Conservation (phyloP, 352 stramenopile species). For the Plasmopara muralis region DNA sequence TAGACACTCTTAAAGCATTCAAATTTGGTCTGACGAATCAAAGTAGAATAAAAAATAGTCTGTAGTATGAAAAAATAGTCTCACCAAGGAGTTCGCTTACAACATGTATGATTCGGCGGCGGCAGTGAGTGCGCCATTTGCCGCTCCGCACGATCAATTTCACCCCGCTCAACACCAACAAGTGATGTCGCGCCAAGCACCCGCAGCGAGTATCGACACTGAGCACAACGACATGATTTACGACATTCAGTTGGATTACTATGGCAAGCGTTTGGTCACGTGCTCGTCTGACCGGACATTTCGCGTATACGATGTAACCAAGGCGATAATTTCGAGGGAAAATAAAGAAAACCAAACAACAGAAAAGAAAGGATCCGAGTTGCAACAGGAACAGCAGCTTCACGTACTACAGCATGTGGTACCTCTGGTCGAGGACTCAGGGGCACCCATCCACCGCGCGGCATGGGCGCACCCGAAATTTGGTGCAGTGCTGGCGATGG, state of each 20-base stretch:
- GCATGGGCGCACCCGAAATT: slow-evolving; percentile 85
- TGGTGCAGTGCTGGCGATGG: slow-evolving; percentile 68
- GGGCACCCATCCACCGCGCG: slow-evolving; percentile 65
- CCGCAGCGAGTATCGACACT: slow-evolving; percentile 68
- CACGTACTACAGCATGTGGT: slow-evolving; percentile 64
- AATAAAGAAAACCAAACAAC: slow-evolving; percentile 7
- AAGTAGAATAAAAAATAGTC: slow-evolving; percentile 3
- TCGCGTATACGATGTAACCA: slow-evolving; percentile 74
- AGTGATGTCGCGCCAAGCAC: slow-evolving; percentile 24
- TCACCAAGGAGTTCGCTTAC: too few species aligned
- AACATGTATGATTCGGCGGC: neutral
- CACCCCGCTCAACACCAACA: slow-evolving; percentile 7
- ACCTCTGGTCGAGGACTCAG: slow-evolving; percentile 53
- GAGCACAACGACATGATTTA: slow-evolving; percentile 87
- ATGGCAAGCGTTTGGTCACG: slow-evolving; percentile 75
- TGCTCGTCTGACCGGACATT: slow-evolving; percentile 82
- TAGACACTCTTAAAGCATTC: neutral
- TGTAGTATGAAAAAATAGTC: too few species aligned
- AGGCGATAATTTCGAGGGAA: slow-evolving; percentile 26
- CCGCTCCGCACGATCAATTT: slow-evolving; percentile 8
- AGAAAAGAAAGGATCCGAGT: slow-evolving; percentile 3
- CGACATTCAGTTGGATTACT: slow-evolving; percentile 87
- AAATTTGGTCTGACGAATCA: slow-evolving; percentile 5
- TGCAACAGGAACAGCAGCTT: slow-evolving; percentile 12
- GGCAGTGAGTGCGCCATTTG: slow-evolving; percentile 9